Base-by-base conservation (phyloP, 495 filamentous ascomycete genomes). In the Aspergillus biplanus region DNA sequence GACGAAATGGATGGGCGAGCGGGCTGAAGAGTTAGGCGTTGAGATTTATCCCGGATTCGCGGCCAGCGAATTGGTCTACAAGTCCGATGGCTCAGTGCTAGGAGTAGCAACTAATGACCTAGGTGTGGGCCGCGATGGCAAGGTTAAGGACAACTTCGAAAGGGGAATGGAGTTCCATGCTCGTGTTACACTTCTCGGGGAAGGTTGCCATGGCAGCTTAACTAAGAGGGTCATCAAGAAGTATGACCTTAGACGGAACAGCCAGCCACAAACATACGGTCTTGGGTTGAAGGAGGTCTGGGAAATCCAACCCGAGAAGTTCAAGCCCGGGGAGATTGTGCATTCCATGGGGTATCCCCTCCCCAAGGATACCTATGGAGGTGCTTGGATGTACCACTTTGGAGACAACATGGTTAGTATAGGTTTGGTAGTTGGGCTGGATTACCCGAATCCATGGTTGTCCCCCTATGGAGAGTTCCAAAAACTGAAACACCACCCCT, bases 111-210 rank as follows among this genome's bases (percentile, higher is more conserved):
- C 95, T 53, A 98, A 98, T 68, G 96, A 99, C 73, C 74, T 97
- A 31, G 95, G 95, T 6, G 83, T 98, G 52, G 86, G 83, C 5
- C 85, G 92, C 33, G 82, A 88, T 63, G 94, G 93, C 13, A 89
- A 90, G 76, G 86, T 93, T 5, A 99, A 97, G 78, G 85, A 94
- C 31, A 87, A 76, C n/a, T 99, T 97, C 69, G 93, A 97, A 77
- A 81, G 95, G 54, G 95, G 95, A 47, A 99, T 99, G 95, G 95
- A 97, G 77, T 99, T 99, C 75, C 92, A 97, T 73, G 96, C 96
- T 3, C 82, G 93, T 54, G 85, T 93, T 50, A 99, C 95, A 4
- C 80, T 99, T n/a, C 91, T 99, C 54, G 95, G 85, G 5, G 95
- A 99, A 77, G 95, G 95, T 47, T 98, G 96, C 69, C 95, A 99